Conservation (phyloP, 2,329 filamentous ascomycete species). For the Sclerotinia sclerotiorum region DNA sequence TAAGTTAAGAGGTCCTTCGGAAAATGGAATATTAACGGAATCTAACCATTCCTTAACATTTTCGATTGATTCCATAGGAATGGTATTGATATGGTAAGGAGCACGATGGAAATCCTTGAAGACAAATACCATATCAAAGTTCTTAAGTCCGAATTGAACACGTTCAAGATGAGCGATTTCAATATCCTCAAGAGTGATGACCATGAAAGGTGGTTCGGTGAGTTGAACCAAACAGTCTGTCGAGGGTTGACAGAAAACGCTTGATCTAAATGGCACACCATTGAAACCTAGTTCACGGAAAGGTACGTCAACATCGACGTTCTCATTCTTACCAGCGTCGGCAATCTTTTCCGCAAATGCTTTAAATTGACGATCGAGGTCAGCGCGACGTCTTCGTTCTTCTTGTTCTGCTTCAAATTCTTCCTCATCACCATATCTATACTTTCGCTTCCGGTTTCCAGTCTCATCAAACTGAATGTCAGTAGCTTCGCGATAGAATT, state of each 20-base stretch:
- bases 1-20: slow-evolving; percentile 91
- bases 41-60: slow-evolving; percentile 98
- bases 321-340: slow-evolving; percentile 87
- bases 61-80: slow-evolving; percentile 91
- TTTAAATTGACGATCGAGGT: slow-evolving; percentile 94
- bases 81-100: slow-evolving; percentile 95
- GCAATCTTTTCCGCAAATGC: slow-evolving; percentile 96
- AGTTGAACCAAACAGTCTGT: slow-evolving; percentile 97
- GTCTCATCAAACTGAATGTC: slow-evolving; percentile 99
- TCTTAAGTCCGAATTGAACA: slow-evolving; percentile 95
- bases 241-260: slow-evolving; percentile 92
- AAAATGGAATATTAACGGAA: slow-evolving; percentile 90
- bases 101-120: slow-evolving; percentile 96
- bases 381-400: slow-evolving; percentile 84
- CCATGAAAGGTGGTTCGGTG: slow-evolving; percentile 95
- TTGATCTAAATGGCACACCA: slow-evolving; percentile 92
- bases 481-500: slow-evolving; percentile 96
- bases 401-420: slow-evolving; percentile 99
- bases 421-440: slow-evolving; percentile 95
- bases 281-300: slow-evolving; percentile 96
- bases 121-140: slow-evolving; percentile 97
- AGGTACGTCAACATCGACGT: slow-evolving; percentile 91
- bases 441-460: slow-evolving; percentile 95
- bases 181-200: slow-evolving; percentile 91
- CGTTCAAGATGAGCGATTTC: slow-evolving; percentile 95